Base-by-base conservation (phyloP, 108 stramenopile genomes). In the Cyclotella choctawhatcheeana region DNA sequence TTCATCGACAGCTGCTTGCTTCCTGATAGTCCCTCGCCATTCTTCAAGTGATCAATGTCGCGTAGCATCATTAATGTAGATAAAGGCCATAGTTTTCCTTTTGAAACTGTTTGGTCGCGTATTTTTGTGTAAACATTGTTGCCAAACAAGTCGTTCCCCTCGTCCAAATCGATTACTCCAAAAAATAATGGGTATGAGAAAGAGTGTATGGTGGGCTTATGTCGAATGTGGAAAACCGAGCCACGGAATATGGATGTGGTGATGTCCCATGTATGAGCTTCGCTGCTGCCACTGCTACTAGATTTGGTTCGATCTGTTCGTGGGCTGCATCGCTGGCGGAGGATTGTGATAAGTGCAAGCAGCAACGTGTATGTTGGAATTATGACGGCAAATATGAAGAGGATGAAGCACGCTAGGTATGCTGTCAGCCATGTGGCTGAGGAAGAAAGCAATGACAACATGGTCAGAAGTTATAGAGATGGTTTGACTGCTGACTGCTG, bases 131-230 rank as follows among this genome's bases (percentile, higher is more conserved):
- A 30, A 27, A 77, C 76, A 50, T 33, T 33, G n/a, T 65, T 66
- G 2, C 82, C 87, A 52, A 82, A 86, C 60, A 87, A 51, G n/a
- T 62, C 44, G 3, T 50, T 60, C 12, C 67, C 62, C 70, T 93
- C 89, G 47, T 87, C 87, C 35, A 97, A 82, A 76, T 98, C 95
- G 40, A 98, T 62, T 0, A 88, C 79, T 37, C 82, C 74, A 58
- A 91, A 89, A 63, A 91, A 95, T 7, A 98, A 81, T 2, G 96
- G 96, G 79, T 98, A 98, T 14, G 84, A 71, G 69, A 97, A 97
- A 1, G 86, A 58, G 55, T 94, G 93, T 12, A 66, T 34, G 14
- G 67, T 70, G 5, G 93, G 93, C 26, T 67, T 79, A 50, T 82
- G 75, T 5, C 93, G 89, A 20, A 81, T 82, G 65, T 94, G 93